phyloP scores from a whole-genome alignment of 805 yeast genomes.

The Kazachstania kunashirensis region DNA sequence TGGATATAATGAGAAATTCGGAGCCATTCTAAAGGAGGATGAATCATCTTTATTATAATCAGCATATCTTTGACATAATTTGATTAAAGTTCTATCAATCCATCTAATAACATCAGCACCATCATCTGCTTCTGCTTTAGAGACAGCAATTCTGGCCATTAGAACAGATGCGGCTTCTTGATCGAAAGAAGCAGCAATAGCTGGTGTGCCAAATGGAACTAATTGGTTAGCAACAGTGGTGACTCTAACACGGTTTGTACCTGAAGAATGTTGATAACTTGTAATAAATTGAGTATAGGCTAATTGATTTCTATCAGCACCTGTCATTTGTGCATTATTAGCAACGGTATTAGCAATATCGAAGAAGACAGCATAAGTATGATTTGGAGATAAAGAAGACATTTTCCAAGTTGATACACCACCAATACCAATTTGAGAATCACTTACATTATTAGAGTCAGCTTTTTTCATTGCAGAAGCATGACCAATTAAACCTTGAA shows the following conservation, averaged over 20 bases:
- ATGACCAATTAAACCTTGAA: constrained; percentile 90
- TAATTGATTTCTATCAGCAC: constrained; percentile 24
- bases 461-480: constrained; percentile 62
- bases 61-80: constrained; percentile 86
- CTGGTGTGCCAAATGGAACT: constrained; percentile 46
- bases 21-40: constrained; percentile 69
- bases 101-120: constrained; percentile 89
- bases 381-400: constrained; percentile 77
- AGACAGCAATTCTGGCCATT: constrained; percentile 84
- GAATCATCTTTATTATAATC: constrained; percentile 86
- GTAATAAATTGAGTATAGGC: constrained; percentile 76
- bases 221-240: constrained; percentile 63
- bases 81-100: constrained; percentile 87
- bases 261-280: constrained; percentile 91
- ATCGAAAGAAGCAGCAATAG: constrained; percentile 64
- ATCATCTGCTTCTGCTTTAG: constrained; percentile 72
- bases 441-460: constrained; percentile 70
- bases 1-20: constrained; percentile 80
- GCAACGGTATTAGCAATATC: constrained; percentile 50
- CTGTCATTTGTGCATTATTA: background rate
- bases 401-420: constrained; percentile 83
- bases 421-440: constrained; percentile 89
- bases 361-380: constrained; percentile 81
- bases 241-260: constrained; percentile 78
- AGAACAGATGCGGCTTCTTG: constrained; percentile 97